A percentile compares a stretch with the other conserved stretches of the same genome.
These are phyloP conservation scores for Chlamydomonas reinhardtii DNA, from an alignment of 163 green algal genomes.

Conservation along the genomic window DNA sequence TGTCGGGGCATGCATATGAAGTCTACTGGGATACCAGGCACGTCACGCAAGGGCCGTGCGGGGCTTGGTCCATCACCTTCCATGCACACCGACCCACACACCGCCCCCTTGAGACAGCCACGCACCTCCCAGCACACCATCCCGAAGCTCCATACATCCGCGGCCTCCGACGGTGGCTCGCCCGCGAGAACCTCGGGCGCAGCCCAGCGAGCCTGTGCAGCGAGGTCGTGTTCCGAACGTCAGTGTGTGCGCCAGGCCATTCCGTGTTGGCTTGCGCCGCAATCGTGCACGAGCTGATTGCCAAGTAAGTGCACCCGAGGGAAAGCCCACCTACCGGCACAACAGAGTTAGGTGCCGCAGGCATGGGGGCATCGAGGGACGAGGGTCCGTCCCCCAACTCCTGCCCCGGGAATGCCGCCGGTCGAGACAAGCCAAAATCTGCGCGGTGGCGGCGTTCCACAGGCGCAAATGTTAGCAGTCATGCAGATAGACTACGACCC, in stretches of 20 bases:
- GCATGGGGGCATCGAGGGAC: neutral
- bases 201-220: slow-evolving; percentile 61
- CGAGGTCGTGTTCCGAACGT: neutral
- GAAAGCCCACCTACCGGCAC: neutral
- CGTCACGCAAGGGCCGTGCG: no score
- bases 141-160: slow-evolving; percentile 74
- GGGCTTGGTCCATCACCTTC: no score
- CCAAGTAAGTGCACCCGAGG: no score
- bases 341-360: neutral
- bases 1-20: no score
- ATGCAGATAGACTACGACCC: neutral
- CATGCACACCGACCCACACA: neutral
- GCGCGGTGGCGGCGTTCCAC: slow-evolving; percentile 44
- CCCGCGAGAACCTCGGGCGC: slow-evolving; percentile 65
- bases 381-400: neutral
- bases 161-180: slow-evolving; percentile 52
- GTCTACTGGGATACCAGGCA: no score
- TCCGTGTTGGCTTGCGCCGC: no score
- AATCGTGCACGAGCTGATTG: no score
- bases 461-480: neutral
- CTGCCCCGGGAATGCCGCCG: neutral
- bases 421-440: slow-evolving; percentile 66
- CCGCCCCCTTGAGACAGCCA: neutral
- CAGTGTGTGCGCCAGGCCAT: no score
- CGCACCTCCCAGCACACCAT: slow-evolving; percentile 70